Evolutionary conservation across 371 early-diverging fungal genomes (phyloP).

Genomic region (Mortierella sp.): DNA sequence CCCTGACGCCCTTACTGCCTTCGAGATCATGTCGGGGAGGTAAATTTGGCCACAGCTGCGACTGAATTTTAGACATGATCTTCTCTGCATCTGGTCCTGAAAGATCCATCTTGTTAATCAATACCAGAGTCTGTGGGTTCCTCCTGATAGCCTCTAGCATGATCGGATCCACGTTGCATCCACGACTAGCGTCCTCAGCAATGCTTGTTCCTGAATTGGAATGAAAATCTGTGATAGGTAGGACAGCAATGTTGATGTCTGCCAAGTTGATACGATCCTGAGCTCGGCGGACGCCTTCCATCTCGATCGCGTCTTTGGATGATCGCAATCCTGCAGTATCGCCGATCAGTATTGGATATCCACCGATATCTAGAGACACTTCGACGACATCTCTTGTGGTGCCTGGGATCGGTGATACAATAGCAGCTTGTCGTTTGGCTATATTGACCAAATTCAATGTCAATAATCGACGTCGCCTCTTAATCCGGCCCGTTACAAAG

Average conservation of each 20-base stretch:
- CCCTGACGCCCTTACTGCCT: neutral
- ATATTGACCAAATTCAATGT: neutral
- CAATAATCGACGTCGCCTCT: neutral
- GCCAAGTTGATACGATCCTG: slow-evolving; percentile 40
- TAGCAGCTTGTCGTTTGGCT: slow-evolving; percentile 82
- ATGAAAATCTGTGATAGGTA: slow-evolving; percentile 42
- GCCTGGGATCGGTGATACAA: slow-evolving; percentile 83
- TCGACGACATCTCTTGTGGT: slow-evolving; percentile 87
- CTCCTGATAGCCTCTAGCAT: slow-evolving; percentile 57
- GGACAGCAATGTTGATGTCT: slow-evolving; percentile 46
- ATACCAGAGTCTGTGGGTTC: slow-evolving; percentile 65
- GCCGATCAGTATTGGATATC: slow-evolving; percentile 77
- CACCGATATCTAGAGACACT: slow-evolving; percentile 76
- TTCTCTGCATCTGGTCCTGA: slow-evolving; percentile 19
- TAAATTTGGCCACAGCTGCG: slow-evolving; percentile 18
- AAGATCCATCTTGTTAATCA: slow-evolving; percentile 76
- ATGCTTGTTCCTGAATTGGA: slow-evolving; percentile 4
- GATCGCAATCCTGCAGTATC: slow-evolving; percentile 85
- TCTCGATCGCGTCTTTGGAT: slow-evolving; percentile 73
- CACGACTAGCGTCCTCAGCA: neutral
- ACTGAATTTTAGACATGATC: slow-evolving; percentile 13
- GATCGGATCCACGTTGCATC: slow-evolving; percentile 54
- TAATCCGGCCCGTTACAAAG: neutral
- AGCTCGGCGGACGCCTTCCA: slow-evolving; percentile 79
- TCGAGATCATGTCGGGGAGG: neutral